These are phyloP conservation scores for Camptophora hylomeconis DNA, from an alignment of 2,329 filamentous ascomycete genomes.

Conservation along the genomic window DNA sequence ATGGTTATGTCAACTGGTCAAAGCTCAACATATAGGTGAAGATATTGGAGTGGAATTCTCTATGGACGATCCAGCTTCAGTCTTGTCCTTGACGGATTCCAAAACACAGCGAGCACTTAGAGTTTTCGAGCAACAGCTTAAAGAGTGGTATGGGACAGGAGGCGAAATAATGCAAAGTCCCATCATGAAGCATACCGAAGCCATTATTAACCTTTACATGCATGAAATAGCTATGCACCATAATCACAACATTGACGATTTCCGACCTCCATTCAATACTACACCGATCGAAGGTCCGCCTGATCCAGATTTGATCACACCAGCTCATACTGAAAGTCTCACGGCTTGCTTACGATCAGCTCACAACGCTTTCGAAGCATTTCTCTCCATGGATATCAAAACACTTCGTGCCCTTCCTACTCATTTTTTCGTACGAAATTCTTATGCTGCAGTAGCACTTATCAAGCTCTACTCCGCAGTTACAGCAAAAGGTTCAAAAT, in stretches of 20 bases:
- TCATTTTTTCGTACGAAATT: constrained; percentile 57
- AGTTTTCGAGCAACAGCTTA: constrained; percentile 51
- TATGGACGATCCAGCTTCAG: constrained; percentile 48
- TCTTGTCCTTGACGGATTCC: constrained; percentile 43
- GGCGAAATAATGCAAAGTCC: constrained; percentile 38
- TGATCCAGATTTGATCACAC: constrained; percentile 28
- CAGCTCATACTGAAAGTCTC: constrained; percentile 53
- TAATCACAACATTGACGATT: constrained; percentile 45
- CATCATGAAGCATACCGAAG: constrained; percentile 50
- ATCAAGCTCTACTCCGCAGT: constrained; percentile 63
- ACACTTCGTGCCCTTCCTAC: constrained; percentile 54
- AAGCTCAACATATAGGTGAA: constrained; percentile 50
- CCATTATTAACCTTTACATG: constrained; percentile 57
- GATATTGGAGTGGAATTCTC: constrained; percentile 55
- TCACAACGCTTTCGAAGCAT: constrained; percentile 53
- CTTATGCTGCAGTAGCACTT: constrained; percentile 57
- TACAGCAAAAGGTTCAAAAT: constrained; percentile 48
- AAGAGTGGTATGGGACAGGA: constrained; percentile 45
- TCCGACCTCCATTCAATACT: constrained; percentile 28
- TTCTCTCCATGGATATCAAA: constrained; percentile 46
- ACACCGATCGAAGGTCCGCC: constrained; percentile 17
- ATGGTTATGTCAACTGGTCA: constrained; percentile 43
- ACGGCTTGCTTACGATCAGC: constrained; percentile 54
- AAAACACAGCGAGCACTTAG: constrained; percentile 53
- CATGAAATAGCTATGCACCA: constrained; percentile 62